Evolutionary conservation across 768 basidiomycete species (phyloP).

Genomic region (Coprinopsis cinerea): DNA sequence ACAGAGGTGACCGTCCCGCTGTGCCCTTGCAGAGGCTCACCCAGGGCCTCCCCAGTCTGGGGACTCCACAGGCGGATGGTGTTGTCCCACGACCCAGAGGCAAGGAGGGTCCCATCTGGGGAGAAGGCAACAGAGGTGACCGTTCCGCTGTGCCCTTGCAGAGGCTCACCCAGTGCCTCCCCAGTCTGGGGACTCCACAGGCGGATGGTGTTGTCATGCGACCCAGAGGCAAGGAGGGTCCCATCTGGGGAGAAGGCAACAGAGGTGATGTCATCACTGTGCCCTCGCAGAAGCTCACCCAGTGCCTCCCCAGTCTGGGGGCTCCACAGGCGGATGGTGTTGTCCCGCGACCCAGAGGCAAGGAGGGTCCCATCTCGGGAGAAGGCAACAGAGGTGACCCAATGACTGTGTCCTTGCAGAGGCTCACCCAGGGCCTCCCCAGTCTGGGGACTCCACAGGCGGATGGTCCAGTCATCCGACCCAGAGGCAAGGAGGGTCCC

Average conservation of each 20-base stretch:
- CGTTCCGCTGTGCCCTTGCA: neutral
- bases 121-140: neutral
- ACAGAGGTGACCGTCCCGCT: too few species aligned
- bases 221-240: conserved; percentile 13
- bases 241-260: conserved; percentile 16
- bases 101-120: too few species aligned
- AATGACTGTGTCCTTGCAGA: neutral
- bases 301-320: too few species aligned
- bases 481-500: conserved; percentile 13
- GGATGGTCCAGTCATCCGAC: conserved; percentile 15
- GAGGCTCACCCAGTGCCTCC: neutral
- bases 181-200: conserved; percentile 16
- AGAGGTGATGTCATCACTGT: conserved; percentile 13
- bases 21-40: too few species aligned
- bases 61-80: too few species aligned
- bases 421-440: neutral
- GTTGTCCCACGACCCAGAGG: too few species aligned
- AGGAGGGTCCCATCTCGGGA: conserved; percentile 10
- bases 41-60: too few species aligned
- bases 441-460: conserved; percentile 15
- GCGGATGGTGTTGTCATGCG: conserved; percentile 13
- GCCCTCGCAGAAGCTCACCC: too few species aligned
- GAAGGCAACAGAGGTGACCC: neutral
- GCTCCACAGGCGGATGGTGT: conserved; percentile 15
- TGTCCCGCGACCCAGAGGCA: conserved; percentile 16